A percentile compares a stretch with the other conserved stretches of the same genome.
Conservation (phyloP, 495 filamentous ascomycete genomes). For the Penicillium verhagenii region DNA sequence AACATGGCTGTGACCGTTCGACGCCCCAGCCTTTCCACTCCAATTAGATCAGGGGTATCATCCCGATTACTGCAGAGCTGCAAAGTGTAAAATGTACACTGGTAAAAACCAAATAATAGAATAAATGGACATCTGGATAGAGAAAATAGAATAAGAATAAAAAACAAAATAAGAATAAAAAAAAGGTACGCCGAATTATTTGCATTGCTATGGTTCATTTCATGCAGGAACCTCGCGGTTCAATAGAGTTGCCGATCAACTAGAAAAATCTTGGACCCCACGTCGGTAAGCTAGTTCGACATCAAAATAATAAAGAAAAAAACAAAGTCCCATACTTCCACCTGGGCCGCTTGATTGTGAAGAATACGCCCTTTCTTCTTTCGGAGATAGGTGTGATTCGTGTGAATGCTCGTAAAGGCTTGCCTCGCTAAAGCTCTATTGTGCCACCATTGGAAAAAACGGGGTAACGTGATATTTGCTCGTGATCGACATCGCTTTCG, state of each 20-base stretch:
- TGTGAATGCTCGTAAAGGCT: neutral
- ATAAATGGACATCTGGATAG: neutral
- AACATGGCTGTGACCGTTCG: conserved; percentile 27
- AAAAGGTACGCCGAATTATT: neutral
- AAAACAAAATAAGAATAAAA: no score
- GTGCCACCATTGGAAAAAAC: neutral
- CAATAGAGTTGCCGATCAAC: conserved; percentile 29
- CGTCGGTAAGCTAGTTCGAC: conserved; percentile 17
- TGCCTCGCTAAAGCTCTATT: neutral
- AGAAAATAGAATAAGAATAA: no score
- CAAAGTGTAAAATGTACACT: neutral
- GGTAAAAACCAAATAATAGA: neutral
- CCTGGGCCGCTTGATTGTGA: neutral
- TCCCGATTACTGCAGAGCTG: neutral
- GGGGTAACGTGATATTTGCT: neutral
- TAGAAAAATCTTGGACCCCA: conserved; percentile 19
- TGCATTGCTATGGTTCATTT: neutral
- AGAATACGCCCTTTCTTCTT: neutral
- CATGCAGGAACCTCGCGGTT: conserved; percentile 27
- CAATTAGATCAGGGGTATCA: conserved; percentile 7
- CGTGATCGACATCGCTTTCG: neutral
- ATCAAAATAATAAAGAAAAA: no score
- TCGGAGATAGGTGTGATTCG: neutral
- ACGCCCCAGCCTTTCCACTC: conserved; percentile 16
- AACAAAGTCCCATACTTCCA: neutral